Evolutionary conservation across 2,329 filamentous ascomycete genomes (phyloP), one percentile per base, ranked within the genome.

Genomic region (Colletotrichum lini): DNA sequence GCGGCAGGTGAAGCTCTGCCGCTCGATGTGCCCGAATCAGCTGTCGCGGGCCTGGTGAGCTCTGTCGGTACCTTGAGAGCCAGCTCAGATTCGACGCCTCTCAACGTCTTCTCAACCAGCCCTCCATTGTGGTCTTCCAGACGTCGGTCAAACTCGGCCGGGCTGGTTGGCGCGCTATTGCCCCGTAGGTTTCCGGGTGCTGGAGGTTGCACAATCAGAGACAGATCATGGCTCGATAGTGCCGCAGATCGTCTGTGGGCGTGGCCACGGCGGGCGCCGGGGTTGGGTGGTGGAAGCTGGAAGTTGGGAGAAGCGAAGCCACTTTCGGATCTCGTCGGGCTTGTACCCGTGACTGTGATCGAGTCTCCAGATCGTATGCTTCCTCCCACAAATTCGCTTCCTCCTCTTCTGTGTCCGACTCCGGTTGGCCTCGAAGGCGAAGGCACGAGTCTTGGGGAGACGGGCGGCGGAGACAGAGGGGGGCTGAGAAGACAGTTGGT

Each of bases 361-460:
- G 87, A 84, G 58, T 87, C 89, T 15, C 89, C 83, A 81, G 86
- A 81, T 75, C 90, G 84, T 74, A 88, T 82, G 75, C 92, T 92
- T 9, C 93, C 93, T 47, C 94, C 94, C 57, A 97, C 93, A 77
- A 97, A 95, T 79, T 98, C 95, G 79, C 95, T 98, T 38, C 91
- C 93, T 65, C 93, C 93, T 77, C 95, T 89, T 76, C 92, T 88
- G 80, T 98, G 95, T 40, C 92, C 91, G 78, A 95, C 93, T 26
- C 91, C 90, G 42, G 83, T 82, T 30, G 88, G 84, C 72, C 89
- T 86, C 23, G 87, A 84, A 21, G 91, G 86, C 8, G 89, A 87
- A n/a, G 90, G 88, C 21, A 84, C 80, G 1, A 83, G 79, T 47
- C 83, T 81, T 2, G 84, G 82, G 4, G 88, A 88, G 18, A 67